phyloP scores from a whole-genome alignment of 352 stramenopile genomes.

The Plasmopara viticola region DNA sequence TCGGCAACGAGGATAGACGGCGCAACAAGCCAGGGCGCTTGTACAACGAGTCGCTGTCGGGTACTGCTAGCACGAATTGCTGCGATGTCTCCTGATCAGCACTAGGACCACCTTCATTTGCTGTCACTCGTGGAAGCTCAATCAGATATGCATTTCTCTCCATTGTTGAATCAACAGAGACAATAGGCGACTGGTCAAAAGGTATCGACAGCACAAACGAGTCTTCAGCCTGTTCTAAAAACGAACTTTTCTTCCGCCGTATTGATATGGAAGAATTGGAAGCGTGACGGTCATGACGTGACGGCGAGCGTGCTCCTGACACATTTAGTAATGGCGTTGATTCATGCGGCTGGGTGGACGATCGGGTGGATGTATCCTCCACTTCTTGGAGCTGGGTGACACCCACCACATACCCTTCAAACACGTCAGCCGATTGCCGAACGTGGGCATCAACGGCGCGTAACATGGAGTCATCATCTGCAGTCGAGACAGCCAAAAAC shows the following conservation, averaged over 20 bases:
- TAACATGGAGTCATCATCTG: slow-evolving; percentile 72
- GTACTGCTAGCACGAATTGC: slow-evolving; percentile 76
- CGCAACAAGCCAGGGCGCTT: slow-evolving; percentile 52
- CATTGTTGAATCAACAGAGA: slow-evolving; percentile 23
- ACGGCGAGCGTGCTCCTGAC: slow-evolving; percentile 13
- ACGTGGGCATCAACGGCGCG: slow-evolving; percentile 53
- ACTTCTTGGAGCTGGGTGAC: slow-evolving; percentile 67
- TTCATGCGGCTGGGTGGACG: slow-evolving; percentile 32
- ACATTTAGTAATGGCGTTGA: slow-evolving; percentile 49
- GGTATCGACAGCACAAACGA: slow-evolving; percentile 80
- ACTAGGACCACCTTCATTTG: slow-evolving; percentile 23
- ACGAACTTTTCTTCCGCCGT: slow-evolving; percentile 59
- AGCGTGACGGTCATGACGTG: slow-evolving; percentile 15
- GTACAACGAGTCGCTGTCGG: slow-evolving; percentile 46
- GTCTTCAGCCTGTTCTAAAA: slow-evolving; percentile 61
- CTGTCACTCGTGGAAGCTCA: slow-evolving; percentile 49
- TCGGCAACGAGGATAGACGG: slow-evolving; percentile 53
- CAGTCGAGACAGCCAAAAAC: slow-evolving; percentile 67
- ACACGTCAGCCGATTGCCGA: slow-evolving; percentile 39
- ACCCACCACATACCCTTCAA: slow-evolving; percentile 80
- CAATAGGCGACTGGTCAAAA: slow-evolving; percentile 39
- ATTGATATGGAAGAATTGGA: slow-evolving; percentile 30
- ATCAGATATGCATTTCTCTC: slow-evolving; percentile 73
- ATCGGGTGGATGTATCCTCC: slow-evolving; percentile 2
- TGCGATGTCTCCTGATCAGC: slow-evolving; percentile 29